Evolutionary conservation across 345 rosid genomes (phyloP).

Genomic region (Streptanthus diversifolius): DNA sequence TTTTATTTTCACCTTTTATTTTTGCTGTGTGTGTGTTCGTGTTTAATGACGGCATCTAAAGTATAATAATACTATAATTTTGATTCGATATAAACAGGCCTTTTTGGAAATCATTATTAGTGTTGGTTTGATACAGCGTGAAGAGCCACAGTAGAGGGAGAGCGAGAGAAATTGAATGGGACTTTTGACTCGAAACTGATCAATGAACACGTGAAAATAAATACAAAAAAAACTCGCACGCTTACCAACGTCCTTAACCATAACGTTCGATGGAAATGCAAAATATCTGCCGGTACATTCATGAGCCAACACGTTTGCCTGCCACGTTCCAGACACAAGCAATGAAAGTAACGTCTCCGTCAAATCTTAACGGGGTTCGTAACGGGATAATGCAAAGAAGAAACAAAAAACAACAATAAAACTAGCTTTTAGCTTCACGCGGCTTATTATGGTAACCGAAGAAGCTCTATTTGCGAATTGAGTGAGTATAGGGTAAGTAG

Average conservation of each 20-base stretch:
- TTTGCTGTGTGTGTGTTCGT: no score
- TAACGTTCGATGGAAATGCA: conserved; percentile 16
- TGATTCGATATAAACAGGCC: neutral
- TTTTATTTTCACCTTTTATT: no score
- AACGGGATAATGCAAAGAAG: neutral
- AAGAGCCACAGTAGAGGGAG: neutral
- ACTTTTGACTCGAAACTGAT: neutral
- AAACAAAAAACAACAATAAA: neutral
- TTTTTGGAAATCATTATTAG: neutral
- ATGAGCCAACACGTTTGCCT: conserved; percentile 32
- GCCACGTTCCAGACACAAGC: conserved; percentile 33
- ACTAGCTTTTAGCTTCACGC: conserved; percentile 6
- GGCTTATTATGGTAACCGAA: neutral
- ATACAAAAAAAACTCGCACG: neutral
- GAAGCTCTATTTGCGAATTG: neutral
- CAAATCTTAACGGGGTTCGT: neutral
- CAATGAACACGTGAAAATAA: neutral
- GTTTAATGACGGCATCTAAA: no score
- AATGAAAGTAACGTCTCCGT: conserved; percentile 6
- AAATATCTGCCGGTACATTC: conserved; percentile 17
- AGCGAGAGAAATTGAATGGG: neutral
- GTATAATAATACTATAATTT: no score
- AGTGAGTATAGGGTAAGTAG: neutral
- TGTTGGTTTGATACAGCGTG: neutral
- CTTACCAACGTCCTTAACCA: conserved; percentile 10